Base-by-base conservation (phyloP, 169 alveolate species). In the Plasmodium gaboni region DNA sequence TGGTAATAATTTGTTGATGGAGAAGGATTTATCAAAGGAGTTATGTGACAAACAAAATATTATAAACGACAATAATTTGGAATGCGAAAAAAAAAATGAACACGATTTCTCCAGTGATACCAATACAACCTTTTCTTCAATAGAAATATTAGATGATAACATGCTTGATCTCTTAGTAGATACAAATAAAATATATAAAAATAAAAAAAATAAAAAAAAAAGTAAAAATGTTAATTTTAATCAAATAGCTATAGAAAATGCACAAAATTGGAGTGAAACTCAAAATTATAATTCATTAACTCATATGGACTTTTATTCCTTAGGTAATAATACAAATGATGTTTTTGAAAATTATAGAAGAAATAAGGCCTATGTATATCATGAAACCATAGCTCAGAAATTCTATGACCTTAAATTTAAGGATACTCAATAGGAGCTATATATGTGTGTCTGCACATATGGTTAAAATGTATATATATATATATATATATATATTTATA, bases 181-280 rank as follows among this genome's bases (percentile, higher is more conserved):
- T 26, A 72, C 61, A 51, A 74, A 71, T 70, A 72, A 83, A 3
- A 48, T 55, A 12, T 17, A 22, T 8, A 83, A 60, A 61, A 86
- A 86, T 60, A 60, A 86, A 13, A 69, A 86, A 61, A 86, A 85
- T 69, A 70, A 70, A 17, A 69, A 86, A 71, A 86, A 86, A 86
- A 72, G 74, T 42, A 69, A 86, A 38, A 61, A 86, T 38, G 87
- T 72, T 60, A 72, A 60, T 22, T 86, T 86, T 60, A 64, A 72
- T 28, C 92, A 69, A 86, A 72, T 71, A 70, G 92, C 76, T 28
- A 83, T 83, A 0, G 91, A 83, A 83, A 83, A 83, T 83, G 83
- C 91, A n/a, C 91, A 83, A 68, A 68, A 67, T 26, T 83, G 91
- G 91, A 57, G 55, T 83, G 92, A 86, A 32, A 73, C 70, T 3